Evolutionary conservation across 495 filamentous ascomycete species (phyloP), one percentile per base, ranked within the genome.

Genomic region (Geopyxis carbonaria): DNA sequence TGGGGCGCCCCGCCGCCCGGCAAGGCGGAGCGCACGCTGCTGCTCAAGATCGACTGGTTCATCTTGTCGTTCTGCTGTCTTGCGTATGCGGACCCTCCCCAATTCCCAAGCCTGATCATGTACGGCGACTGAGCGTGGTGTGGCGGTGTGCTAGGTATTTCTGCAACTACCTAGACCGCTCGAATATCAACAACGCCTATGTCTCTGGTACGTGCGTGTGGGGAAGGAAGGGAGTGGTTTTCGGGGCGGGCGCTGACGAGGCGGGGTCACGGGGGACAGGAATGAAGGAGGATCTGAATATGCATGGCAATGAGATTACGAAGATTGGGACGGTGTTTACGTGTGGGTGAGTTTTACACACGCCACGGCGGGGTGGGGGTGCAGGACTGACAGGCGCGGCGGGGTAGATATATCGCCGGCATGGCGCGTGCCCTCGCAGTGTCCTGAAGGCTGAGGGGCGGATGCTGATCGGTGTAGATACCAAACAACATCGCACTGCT

Each of bases 211-310:
- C n/a, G 6, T 27, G 13, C 25, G 7, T 28, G 25, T 7, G 7
- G 7, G 7, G 25, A 28, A 7, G 25, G 25, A 13, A 28, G 25
- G 13, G 25, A 28, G 13, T 7, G 25, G 13, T n/a, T n/a, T n/a
- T 28, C 13, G 25, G 7, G 7, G 25, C 25, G 7, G 25, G 13
- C 13, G 13, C 13, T 7, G 25, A 7, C 13, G n/a, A n/a, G n/a
- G n/a, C n/a, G n/a, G n/a, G n/a, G n/a, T n/a, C n/a, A n/a, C n/a
- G n/a, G n/a, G 25, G 15, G 5, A 21, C 28, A 41, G 38, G 29
- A 15, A 64, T 64, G 61, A 59, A 61, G 38, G 61, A 64, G 42
- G 60, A 64, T 14, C 47, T 64, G 18, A 38, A 29, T 22, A 46
- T 64, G 13, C 37, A 58, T 22, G 61, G 61, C 13, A 57, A 63